These are phyloP conservation scores for Clavariopsis aquatica DNA, from an alignment of 495 filamentous ascomycete genomes.

Conservation along the genomic window DNA sequence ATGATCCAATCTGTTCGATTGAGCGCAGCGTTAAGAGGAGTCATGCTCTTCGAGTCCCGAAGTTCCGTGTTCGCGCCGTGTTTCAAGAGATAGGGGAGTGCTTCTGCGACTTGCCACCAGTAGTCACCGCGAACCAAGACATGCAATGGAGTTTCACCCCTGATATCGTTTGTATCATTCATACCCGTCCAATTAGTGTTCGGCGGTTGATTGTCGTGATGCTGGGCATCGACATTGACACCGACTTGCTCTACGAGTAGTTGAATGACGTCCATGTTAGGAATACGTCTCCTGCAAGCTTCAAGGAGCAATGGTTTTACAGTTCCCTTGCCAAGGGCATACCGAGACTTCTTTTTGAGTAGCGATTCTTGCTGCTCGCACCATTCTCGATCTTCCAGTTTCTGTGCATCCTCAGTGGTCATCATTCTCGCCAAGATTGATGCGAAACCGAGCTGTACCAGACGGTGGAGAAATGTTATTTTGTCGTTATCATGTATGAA, in stretches of 20 bases:
- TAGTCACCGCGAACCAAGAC: constrained; percentile 43
- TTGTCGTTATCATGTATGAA: neutral
- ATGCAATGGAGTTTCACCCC: constrained; percentile 45
- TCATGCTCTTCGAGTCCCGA: constrained; percentile 44
- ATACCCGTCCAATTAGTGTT: neutral
- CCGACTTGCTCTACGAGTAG: constrained; percentile 48
- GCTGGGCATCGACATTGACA: constrained; percentile 43
- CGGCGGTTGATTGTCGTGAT: neutral
- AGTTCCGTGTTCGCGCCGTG: constrained; percentile 48
- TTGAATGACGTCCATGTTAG: constrained; percentile 50
- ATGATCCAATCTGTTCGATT: neutral
- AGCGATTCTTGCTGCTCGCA: neutral
- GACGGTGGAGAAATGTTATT: neutral
- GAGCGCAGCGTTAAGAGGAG: constrained; percentile 49
- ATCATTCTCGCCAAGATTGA: neutral
- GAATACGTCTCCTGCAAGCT: constrained; percentile 16
- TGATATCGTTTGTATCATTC: neutral
- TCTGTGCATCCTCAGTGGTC: neutral
- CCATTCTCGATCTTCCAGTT: constrained; percentile 1
- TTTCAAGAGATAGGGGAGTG: constrained; percentile 50
- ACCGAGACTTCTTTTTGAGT: too few relatives aligned
- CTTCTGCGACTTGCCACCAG: constrained; percentile 51
- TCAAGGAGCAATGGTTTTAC: neutral
- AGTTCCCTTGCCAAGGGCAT: neutral
- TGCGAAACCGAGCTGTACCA: neutral